Conservation (phyloP, 768 basidiomycete species). For the Lactarius sanguifluus region DNA sequence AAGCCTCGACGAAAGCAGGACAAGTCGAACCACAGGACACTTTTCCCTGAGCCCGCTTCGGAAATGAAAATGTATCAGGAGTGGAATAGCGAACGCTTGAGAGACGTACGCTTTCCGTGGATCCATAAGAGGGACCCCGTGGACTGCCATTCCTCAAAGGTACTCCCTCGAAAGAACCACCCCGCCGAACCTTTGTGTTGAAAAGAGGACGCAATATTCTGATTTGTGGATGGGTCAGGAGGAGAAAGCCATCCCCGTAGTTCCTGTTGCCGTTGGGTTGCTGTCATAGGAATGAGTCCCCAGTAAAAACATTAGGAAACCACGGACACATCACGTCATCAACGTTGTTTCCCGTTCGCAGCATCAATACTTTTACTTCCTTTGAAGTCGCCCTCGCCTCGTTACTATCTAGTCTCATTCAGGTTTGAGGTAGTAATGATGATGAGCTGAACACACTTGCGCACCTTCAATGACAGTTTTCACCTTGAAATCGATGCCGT, state of each 20-base stretch:
- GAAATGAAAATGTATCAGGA: not conserved
- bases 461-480: no score
- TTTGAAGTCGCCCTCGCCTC: no score
- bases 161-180: not conserved
- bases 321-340: not conserved
- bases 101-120: not conserved
- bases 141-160: not conserved
- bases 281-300: not conserved
- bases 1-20: not conserved
- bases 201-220: no score
- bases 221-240: no score
- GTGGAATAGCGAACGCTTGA: not conserved
- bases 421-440: no score
- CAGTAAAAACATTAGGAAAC: accelerated
- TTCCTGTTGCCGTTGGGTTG: no score
- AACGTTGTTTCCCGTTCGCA: not conserved
- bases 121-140: not conserved
- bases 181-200: no score
- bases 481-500: no score
- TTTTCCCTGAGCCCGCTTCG: not conserved
- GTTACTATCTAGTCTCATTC: no score
- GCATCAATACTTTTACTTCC: no score
- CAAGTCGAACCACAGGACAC: not conserved
- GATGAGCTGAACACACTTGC: no score
- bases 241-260: no score